A percentile compares a stretch with the other conserved stretches of the same genome.
Conservation (phyloP, 2,329 filamentous ascomycete genomes). For the Penicillium brasilianum region DNA sequence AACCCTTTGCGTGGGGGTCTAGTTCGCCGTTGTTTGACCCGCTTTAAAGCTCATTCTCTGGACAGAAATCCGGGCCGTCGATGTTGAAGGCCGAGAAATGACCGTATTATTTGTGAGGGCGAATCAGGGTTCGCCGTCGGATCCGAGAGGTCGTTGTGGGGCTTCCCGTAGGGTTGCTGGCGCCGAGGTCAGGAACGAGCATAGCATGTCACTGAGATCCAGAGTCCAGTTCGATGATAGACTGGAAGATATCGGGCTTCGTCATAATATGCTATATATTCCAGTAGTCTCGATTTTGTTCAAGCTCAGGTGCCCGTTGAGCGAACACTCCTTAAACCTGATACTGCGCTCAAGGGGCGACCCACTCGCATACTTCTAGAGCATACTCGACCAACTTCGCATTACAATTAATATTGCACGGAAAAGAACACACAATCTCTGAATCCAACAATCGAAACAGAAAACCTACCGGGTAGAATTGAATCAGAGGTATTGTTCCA, state of each 20-base stretch:
- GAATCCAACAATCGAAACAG: not conserved
- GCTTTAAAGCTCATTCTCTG: not conserved
- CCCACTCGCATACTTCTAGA: not conserved
- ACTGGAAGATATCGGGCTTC: too few species aligned
- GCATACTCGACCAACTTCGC: not conserved
- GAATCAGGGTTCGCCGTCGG: not conserved
- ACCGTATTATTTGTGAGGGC: not conserved
- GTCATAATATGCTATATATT: not conserved
- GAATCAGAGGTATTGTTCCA: not conserved
- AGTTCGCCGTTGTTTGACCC: not conserved
- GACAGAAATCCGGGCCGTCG: not conserved
- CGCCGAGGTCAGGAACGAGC: slow-evolving; percentile 1
- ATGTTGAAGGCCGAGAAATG: not conserved
- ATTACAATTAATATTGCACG: not conserved
- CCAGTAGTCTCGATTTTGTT: not conserved
- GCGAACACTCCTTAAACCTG: not conserved
- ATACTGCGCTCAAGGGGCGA: not conserved
- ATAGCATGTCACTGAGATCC: not conserved
- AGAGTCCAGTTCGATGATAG: not conserved
- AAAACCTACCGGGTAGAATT: too few species aligned
- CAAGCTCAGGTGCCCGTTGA: not conserved
- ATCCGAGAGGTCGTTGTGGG: not conserved
- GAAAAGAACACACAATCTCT: not conserved
- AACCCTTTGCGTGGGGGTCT: not conserved
- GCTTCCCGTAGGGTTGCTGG: not conserved